Percentiles rank a stretch among this genome's conserved stretches.
phyloP scores from a whole-genome alignment of 768 basidiomycete genomes.

The Serendipita indica region DNA sequence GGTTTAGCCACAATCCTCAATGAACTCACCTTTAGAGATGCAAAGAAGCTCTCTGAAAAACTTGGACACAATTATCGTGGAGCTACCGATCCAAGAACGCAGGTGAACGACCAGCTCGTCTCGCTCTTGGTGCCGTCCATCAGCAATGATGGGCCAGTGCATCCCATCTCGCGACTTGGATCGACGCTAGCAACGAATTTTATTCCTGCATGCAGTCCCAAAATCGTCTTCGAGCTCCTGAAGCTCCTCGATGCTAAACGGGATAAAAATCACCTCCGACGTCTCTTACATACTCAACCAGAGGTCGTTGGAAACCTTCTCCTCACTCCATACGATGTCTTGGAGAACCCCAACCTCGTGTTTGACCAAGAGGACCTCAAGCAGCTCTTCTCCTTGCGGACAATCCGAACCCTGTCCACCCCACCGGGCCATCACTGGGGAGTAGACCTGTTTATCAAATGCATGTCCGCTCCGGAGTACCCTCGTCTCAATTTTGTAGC shows the following conservation, averaged over 20 bases:
- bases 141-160: not conserved
- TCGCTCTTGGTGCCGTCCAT: not conserved
- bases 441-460: not conserved
- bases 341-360: not conserved
- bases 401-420: not conserved
- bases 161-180: slow-evolving; percentile 4
- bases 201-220: not conserved
- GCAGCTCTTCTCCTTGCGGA: not conserved
- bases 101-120: not conserved
- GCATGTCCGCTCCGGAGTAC: not conserved
- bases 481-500: not conserved
- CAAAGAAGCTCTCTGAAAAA: not conserved
- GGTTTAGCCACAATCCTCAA: not conserved
- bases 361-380: not conserved
- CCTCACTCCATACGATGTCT: not conserved
- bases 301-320: not conserved
- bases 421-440: not conserved
- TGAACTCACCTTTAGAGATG: not conserved
- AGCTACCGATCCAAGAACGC: not conserved
- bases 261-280: not conserved
- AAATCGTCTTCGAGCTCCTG: not conserved
- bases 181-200: not conserved
- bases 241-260: not conserved
- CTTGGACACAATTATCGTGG: not conserved
- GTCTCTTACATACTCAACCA: not conserved